Evolutionary conservation across 78 protist genomes (phyloP).

Genomic region (Guillardia theta): DNA sequence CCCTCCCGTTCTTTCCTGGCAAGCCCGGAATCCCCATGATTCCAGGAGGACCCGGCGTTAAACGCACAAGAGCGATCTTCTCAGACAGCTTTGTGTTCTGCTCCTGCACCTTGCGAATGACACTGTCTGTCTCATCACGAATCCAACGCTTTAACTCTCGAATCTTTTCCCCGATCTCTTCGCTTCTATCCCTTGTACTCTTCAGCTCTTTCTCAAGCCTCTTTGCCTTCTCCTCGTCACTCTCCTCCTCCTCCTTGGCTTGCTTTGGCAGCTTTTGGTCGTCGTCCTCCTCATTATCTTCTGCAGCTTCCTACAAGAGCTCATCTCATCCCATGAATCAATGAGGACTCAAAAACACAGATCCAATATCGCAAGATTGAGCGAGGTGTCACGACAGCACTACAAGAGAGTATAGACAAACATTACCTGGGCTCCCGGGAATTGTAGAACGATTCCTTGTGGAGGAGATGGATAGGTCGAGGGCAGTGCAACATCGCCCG

Average conservation of each 20-base stretch:
- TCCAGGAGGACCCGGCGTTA: neutral
- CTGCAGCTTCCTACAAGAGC: constrained; percentile 3
- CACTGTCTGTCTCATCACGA: neutral
- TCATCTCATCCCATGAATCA: too few species aligned
- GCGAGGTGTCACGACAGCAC: too few species aligned
- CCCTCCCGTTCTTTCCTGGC: neutral
- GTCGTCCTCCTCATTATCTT: neutral
- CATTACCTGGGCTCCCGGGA: constrained; percentile 11
- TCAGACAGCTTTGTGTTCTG: neutral
- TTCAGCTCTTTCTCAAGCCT: neutral
- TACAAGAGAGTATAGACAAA: too few species aligned
- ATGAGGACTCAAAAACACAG: too few species aligned
- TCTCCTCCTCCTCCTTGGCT: neutral
- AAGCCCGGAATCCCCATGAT: neutral
- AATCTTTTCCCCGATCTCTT: neutral
- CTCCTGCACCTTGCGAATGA: neutral
- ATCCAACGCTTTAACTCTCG: neutral
- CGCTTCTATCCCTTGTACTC: neutral
- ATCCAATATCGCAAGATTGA: too few species aligned
- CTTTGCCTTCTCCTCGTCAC: neutral
- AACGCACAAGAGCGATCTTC: neutral
- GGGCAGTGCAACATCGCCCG: neutral
- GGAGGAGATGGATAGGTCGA: neutral
- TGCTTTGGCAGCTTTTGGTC: neutral
- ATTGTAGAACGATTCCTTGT: neutral